Evolutionary conservation across 192 early-diverging fungal genomes (phyloP), one percentile per base, ranked within the genome.

Genomic region (Coemansia sp.): DNA sequence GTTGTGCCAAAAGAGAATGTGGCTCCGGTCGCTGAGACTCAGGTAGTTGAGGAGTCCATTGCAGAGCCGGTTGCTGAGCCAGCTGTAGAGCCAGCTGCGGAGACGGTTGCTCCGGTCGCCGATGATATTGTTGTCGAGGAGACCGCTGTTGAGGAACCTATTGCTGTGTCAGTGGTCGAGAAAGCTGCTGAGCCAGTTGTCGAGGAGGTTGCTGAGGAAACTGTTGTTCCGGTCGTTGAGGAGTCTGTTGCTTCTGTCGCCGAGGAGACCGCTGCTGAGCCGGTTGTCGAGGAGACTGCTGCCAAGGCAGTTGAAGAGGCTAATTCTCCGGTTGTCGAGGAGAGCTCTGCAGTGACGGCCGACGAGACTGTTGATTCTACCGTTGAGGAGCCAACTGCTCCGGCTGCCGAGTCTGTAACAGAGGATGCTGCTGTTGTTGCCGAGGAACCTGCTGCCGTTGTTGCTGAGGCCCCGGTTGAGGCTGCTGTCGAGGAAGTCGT

Each of bases 291-390:
- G 31, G 23, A 21, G 11, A 4, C n/a, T 21, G 21, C 2, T 42
- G 56, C 46, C 18, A 61, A 63, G 47, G 8, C 14, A 12, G 42
- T 48, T 42, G 61, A 59, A 18, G 67, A 63, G 47, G 8, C 5
- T 15, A 28, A 44, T 49, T 46, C 24, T 14, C 37, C 11, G 24
- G 28, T 14, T 23, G 64, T 10, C 26, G 61, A 54, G 51, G 21
- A 42, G 40, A 44, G 14, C 15, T 5, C 40, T 18, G 53, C 18
- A 1, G 52, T n/a, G 21, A 17, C 44, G 28, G 3, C 5, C 20
- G 31, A 49, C 37, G 61, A 44, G 40, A 14, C 40, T 2, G 40
- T n/a, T 5, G 14, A 3, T 40, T 14, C 8, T 9, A 14, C 5
- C 6, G 38, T 40, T 1, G 38, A 40, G 8, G 38, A 40, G 14